A percentile compares a stretch with the other conserved stretches of the same genome.
phyloP scores from a whole-genome alignment of 2,329 filamentous ascomycete genomes.

The Diaporthe eres region DNA sequence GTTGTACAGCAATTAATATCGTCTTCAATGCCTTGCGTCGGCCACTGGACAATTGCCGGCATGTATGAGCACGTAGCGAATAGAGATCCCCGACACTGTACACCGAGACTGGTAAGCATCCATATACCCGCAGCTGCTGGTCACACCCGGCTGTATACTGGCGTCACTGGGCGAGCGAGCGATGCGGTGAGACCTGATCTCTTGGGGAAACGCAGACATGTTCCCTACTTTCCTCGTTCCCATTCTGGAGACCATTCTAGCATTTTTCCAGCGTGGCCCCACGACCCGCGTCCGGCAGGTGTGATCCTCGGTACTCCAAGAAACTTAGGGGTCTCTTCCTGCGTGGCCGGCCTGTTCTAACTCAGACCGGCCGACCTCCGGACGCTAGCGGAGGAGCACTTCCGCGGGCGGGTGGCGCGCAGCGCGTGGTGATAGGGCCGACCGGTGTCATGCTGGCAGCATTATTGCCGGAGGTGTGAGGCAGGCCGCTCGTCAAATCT shows the following conservation, averaged over 20 bases:
- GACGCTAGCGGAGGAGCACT: slow-evolving; percentile 18
- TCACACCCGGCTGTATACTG: slow-evolving; percentile 9
- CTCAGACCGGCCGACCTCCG: slow-evolving; percentile 23
- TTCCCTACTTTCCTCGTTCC: neutral
- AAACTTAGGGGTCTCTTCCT: neutral
- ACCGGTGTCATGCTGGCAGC: neutral
- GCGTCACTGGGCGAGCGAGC: slow-evolving; percentile 17
- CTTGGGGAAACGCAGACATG: neutral
- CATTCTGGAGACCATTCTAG: neutral
- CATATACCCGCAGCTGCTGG: neutral
- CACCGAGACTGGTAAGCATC: neutral
- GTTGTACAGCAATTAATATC: slow-evolving; percentile 28
- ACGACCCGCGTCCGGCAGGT: neutral
- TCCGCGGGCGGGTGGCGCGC: slow-evolving; percentile 21
- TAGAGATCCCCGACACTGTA: neutral
- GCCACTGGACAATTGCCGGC: slow-evolving; percentile 12
- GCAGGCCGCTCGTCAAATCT: neutral
- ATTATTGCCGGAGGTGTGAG: neutral
- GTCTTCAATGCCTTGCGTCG: slow-evolving; percentile 29
- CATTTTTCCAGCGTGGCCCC: neutral
- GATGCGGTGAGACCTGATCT: slow-evolving; percentile 9
- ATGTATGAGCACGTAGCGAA: slow-evolving; percentile 10
- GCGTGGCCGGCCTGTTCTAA: slow-evolving; percentile 4
- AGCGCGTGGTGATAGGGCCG: slow-evolving; percentile 20
- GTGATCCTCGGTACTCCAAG: neutral